Evolutionary conservation across 495 filamentous ascomycete species (phyloP), one percentile per base, ranked within the genome.

Genomic region (Entonaema liquescens): DNA sequence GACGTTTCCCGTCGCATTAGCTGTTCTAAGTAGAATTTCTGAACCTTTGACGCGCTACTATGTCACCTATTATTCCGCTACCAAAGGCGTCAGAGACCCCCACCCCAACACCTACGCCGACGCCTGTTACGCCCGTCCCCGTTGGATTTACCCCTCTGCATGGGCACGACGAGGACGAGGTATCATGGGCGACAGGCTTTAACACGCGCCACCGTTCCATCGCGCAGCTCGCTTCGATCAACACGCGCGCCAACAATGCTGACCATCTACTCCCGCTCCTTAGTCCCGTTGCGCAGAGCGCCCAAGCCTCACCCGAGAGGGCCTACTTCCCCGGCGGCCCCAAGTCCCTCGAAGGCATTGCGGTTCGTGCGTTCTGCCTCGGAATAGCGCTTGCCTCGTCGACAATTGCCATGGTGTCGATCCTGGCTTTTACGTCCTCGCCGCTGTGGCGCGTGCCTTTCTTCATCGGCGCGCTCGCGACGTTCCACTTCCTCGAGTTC

Each of bases 401-500:
- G 59, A 8, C 79, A 7, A 62, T 81, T 21, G 33, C 83, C 3
- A 84, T 87, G 15, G 49, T 80, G 40, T 52, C 70, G 76, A 74
- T 83, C 75, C 68, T 83, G 68, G 54, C 77, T 66, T 77, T 64
- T 72, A 75, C 74, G 29, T 50, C 76, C 28, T 74, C 79, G 28
- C 83, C 86, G 0, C 84, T 94, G 67, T 98, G 94, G 94, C 92
- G 95, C 66, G 77, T 91, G 1, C 89, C 93, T 17, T 90, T 93
- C 83, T 97, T 99, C 82, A 71, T 94, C 74, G 80, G 84, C 52
- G 79, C 88, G 26, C 89, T 99, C 61, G 88, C 89, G 15, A 76
- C 91, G 60, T 98, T 98, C 86, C 95, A 99, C 80, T 97, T 97
- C 82, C 90, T 99, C 79, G 95, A 99, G 80, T 99, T 92, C 85